These are phyloP conservation scores for Lachancea kluyveri DNA, from an alignment of 805 yeast genomes.

Conservation along the genomic window DNA sequence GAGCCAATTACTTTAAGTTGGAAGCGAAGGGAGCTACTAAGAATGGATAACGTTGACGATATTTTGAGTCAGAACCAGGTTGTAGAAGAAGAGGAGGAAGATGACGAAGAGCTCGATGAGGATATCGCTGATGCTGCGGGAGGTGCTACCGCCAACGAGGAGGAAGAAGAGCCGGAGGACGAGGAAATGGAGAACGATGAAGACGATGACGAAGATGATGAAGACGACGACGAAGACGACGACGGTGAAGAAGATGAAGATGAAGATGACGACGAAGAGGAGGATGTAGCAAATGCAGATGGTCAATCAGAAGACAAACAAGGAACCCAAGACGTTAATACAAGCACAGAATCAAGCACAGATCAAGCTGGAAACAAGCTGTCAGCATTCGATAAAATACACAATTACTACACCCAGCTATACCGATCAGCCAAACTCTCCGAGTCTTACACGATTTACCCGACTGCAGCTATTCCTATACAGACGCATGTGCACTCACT, in stretches of 20 bases:
- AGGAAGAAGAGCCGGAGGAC: constrained; percentile 8
- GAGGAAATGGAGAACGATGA: constrained; percentile 17
- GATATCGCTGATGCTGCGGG: constrained; percentile 18
- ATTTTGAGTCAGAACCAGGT: constrained; percentile 25
- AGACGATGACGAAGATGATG: constrained; percentile 14
- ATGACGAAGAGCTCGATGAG: constrained; percentile 20
- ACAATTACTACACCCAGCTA: constrained; percentile 30
- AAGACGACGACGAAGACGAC: constrained; percentile 12
- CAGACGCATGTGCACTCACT: constrained; percentile 71
- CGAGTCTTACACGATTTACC: constrained; percentile 61
- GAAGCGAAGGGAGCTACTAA: not conserved
- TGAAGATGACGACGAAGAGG: constrained; percentile 20
- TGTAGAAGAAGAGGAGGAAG: constrained; percentile 24
- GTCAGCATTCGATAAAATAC: constrained; percentile 19
- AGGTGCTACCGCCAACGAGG: constrained; percentile 21
- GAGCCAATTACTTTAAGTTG: no score
- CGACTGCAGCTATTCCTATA: constrained; percentile 85
- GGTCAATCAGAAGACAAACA: constrained; percentile 12
- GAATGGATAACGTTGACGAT: constrained; percentile 29
- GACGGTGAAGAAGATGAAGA: constrained; percentile 19
- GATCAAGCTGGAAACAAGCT: constrained; percentile 16
- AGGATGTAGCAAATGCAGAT: constrained; percentile 21
- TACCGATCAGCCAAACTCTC: constrained; percentile 44
- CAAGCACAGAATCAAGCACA: constrained; percentile 15
- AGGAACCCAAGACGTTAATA: constrained; percentile 12